phyloP scores from a whole-genome alignment of 495 filamentous ascomycete species.

The Neurospora sp. region DNA sequence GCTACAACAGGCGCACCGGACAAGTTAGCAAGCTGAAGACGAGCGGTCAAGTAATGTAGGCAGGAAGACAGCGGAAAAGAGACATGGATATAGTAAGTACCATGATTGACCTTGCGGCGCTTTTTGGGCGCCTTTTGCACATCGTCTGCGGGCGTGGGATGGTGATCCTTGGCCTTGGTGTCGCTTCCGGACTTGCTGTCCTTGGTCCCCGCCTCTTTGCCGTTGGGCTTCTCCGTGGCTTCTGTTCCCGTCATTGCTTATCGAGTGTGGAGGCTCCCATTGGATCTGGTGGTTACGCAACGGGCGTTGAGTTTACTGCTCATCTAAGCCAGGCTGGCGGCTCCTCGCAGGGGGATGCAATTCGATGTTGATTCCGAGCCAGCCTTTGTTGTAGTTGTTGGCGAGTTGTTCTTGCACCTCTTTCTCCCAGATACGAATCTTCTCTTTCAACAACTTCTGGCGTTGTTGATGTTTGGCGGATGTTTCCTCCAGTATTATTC shows the following conservation, averaged over 20 bases:
- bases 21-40: constrained; percentile 31
- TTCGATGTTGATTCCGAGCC: constrained; percentile 24
- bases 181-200: constrained; percentile 38
- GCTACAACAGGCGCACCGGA: constrained; percentile 52
- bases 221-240: constrained; percentile 40
- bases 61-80: constrained; percentile 8
- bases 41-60: constrained; percentile 17
- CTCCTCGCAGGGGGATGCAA: constrained; percentile 34
- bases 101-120: constrained; percentile 98
- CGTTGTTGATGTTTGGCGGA: not conserved
- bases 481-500: not conserved
- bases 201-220: constrained; percentile 34
- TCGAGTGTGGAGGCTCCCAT: constrained; percentile 31
- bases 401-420: not conserved
- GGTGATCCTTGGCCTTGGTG: constrained; percentile 35
- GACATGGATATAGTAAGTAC: constrained; percentile 42
- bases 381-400: not conserved
- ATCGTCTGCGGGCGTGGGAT: constrained; percentile 32
- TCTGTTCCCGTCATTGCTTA: constrained; percentile 29
- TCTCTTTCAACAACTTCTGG: not conserved
- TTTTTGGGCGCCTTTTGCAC: constrained; percentile 69
- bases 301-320: constrained; percentile 37
- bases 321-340: constrained; percentile 38
- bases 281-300: constrained; percentile 42
- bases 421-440: not conserved